Evolutionary conservation across 2,329 filamentous ascomycete genomes (phyloP), one percentile per base, ranked within the genome.

Genomic region (Penicillium brevicompactum): DNA sequence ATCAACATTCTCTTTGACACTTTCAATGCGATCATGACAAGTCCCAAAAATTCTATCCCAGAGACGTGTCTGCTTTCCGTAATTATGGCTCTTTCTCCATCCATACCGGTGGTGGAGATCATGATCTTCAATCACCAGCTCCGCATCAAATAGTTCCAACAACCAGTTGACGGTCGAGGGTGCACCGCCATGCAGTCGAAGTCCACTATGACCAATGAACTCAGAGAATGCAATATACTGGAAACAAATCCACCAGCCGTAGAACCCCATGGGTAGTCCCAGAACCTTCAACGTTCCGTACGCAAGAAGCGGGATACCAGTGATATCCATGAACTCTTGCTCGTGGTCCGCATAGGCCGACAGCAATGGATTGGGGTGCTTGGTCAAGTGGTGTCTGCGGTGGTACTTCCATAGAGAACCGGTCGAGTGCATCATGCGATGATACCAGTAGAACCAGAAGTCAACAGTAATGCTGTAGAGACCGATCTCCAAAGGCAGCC

Each of bases 161-260:
- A 77, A 45, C 63, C 66, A 72, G 14, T 62, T 69, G 16, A 74
- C 49, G 0, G 72, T 68, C 1, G 67, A 68, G 0, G 76, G 72
- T 0, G 73, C 66, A 6, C 66, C 68, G 1, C 67, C 63, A 49
- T 71, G 69, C 7, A 78, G 49, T 2, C 76, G 69, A 9, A 58
- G 45, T n/a, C 56, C 56, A 21, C 56, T 58, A 16, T 58, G 56
- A 14, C 56, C 56, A 21, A 58, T 58, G 10, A 58, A 51, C 32
- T 58, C 56, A 10, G 56, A 58, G 22, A 78, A 78, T 6, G 74
- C 67, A 46, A 78, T 64, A 51, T 76, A 79, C 47, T 76, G 67
- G 50, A 76, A 71, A 60, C 76, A 78, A 10, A 78, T 57, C 75
- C 75, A 79, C 74, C 72, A 76, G 14, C 76, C 75, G 44, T 78